phyloP scores from a whole-genome alignment of 148 eudicot species.

The Camellia japonica region DNA sequence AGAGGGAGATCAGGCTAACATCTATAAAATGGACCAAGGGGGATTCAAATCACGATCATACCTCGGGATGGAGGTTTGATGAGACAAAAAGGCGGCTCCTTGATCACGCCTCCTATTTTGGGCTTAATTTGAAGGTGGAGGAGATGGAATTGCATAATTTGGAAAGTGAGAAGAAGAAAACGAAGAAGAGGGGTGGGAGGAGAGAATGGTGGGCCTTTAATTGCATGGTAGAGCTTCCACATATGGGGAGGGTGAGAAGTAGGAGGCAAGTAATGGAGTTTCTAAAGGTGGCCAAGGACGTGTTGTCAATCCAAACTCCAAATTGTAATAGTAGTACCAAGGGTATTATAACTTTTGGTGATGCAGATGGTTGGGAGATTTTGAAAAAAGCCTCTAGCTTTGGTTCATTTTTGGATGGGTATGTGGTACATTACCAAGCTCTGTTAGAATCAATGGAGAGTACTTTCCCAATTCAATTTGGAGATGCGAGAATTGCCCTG shows the following conservation, averaged over 20 bases:
- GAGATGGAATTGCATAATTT: slow-evolving; percentile 24
- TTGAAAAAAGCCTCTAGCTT: slow-evolving; percentile 9
- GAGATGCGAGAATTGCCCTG: slow-evolving; percentile 36
- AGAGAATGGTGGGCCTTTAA: slow-evolving; percentile 34
- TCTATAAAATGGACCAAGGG: slow-evolving; percentile 19
- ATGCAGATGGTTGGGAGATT: slow-evolving; percentile 20
- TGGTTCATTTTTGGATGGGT: slow-evolving; percentile 20
- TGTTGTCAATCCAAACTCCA: slow-evolving; percentile 11
- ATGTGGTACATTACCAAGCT: slow-evolving; percentile 21
- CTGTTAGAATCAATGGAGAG: slow-evolving; percentile 33
- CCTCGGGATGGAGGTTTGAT: slow-evolving; percentile 24
- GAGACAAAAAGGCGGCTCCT: slow-evolving; percentile 25
- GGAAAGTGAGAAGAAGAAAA: slow-evolving; percentile 13
- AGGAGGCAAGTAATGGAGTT: slow-evolving; percentile 25
- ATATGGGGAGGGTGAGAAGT: slow-evolving; percentile 31
- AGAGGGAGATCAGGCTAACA: slow-evolving; percentile 20
- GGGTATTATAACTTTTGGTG: slow-evolving; percentile 21
- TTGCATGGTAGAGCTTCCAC: slow-evolving; percentile 35
- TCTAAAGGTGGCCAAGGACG: slow-evolving; percentile 22
- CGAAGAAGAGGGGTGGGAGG: not conserved
- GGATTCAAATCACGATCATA: not conserved
- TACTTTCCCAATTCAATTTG: slow-evolving; percentile 26
- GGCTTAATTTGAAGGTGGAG: slow-evolving; percentile 24
- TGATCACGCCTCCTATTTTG: slow-evolving; percentile 22
- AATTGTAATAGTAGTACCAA: not conserved